Base-by-base conservation (phyloP, 1,284 basidiomycete species). In the Apiotrichum akiyoshidainum region DNA sequence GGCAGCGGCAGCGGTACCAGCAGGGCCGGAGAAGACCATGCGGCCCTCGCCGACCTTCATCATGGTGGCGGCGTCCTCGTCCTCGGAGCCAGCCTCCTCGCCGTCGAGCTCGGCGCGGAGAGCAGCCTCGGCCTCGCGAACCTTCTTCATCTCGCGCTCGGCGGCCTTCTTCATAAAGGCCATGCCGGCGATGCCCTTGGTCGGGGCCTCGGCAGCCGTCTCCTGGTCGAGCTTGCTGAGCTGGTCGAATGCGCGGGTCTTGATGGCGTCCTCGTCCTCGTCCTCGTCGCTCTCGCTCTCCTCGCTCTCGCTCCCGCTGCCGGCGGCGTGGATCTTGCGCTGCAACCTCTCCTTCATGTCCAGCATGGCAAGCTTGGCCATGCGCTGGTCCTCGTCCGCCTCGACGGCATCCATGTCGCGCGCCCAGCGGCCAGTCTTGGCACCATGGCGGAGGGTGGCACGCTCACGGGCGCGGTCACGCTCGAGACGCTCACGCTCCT, bases 111-210 rank as follows among this genome's bases (percentile, higher is more conserved):
- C 84, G 69, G 93, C 80, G 57, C 85, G 78, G 59, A 92, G 85
- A 64, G 89, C 87, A 57, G 88, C 87, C 13, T 83, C 85, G 63
- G 84, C 82, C 57, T 81, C 81, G 58, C 86, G 81, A 0, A 84
- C 84, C 53, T 80, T 82, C 16, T 76, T 80, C 68, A 85, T 80
- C 58, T 86, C 83, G 64, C 89, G 82, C 14, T 84, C 84, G 78
- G 87, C 86, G 0, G 90, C 92, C 60, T 92, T 88, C 73, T 88
- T 86, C 93, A 96, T 96, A 77, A 96, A 96, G 78, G 93, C 93
- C 92, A 96, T 94, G 66, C 85, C 83, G 75, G 93, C 88, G 13
- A 95, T 82, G 16, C 81, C 81, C 69, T 86, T 85, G 61, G 72
- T 72, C 13, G 67, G 71, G 26, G 65, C 66, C 14, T 54, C 60